These are phyloP conservation scores for Rhynchosporium graminicola DNA, from an alignment of 2,329 filamentous ascomycete genomes.

Conservation along the genomic window DNA sequence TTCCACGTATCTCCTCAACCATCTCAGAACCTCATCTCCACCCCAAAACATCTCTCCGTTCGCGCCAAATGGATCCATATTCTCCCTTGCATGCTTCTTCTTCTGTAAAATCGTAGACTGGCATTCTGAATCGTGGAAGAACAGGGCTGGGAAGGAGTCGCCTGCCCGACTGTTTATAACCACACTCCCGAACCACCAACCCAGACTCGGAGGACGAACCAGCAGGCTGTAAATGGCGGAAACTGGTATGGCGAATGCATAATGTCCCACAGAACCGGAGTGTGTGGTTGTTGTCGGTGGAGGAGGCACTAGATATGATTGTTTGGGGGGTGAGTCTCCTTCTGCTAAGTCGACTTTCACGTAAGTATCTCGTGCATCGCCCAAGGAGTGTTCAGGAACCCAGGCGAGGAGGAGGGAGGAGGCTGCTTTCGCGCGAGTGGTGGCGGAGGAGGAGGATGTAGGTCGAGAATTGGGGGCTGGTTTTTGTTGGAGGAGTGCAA, in stretches of 20 bases:
- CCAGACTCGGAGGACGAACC: slow-evolving; percentile 86
- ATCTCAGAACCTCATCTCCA: slow-evolving; percentile 89
- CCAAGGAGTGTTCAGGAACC: slow-evolving; percentile 86
- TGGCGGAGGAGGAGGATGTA: slow-evolving; percentile 41
- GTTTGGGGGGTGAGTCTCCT: slow-evolving; percentile 75
- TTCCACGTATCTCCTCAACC: slow-evolving; percentile 80
- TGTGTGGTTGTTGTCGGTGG: slow-evolving; percentile 83
- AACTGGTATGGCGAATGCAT: slow-evolving; percentile 89
- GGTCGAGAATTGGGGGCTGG: slow-evolving; percentile 43
- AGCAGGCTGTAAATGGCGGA: slow-evolving; percentile 88
- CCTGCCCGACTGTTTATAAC: slow-evolving; percentile 90
- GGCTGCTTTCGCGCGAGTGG: slow-evolving; percentile 52
- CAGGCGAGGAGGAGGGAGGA: slow-evolving; percentile 86
- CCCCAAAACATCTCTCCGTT: slow-evolving; percentile 94
- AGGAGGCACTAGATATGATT: slow-evolving; percentile 88
- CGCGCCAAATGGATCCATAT: slow-evolving; percentile 87
- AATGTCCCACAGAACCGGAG: slow-evolving; percentile 70
- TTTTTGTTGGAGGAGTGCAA: slow-evolving; percentile 92
- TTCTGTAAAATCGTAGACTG: slow-evolving; percentile 93
- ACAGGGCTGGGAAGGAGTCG: slow-evolving; percentile 91
- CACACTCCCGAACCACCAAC: slow-evolving; percentile 98
- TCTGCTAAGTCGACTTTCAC: slow-evolving; percentile 93
- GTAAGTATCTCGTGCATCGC: slow-evolving; percentile 84
- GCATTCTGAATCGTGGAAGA: slow-evolving; percentile 97
- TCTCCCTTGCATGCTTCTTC: slow-evolving; percentile 79